These are phyloP conservation scores for Beauveria sp. DNA, from an alignment of 2,329 filamentous ascomycete species.

Conservation along the genomic window DNA sequence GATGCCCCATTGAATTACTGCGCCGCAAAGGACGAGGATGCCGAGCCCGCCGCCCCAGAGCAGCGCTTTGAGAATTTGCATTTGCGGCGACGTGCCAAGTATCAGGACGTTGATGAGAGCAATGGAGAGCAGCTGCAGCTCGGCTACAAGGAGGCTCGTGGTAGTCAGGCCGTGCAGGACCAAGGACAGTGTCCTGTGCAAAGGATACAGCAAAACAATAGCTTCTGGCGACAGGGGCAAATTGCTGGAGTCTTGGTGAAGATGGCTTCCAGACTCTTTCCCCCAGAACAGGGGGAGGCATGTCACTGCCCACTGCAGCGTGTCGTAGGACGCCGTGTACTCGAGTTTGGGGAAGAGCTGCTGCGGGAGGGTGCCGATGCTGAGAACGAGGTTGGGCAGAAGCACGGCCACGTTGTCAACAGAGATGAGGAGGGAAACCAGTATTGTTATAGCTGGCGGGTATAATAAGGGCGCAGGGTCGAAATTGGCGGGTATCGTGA, in stretches of 20 bases:
- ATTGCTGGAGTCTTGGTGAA: conserved; percentile 21
- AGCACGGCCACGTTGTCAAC: conserved; percentile 53
- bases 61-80: conserved; percentile 74
- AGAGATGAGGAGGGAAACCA: conserved; percentile 69
- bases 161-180: conserved; percentile 76
- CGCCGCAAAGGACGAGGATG: conserved; percentile 64
- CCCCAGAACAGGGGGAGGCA: conserved; percentile 53
- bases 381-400: conserved; percentile 74
- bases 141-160: conserved; percentile 78
- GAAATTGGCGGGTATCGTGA: conserved; percentile 64
- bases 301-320: conserved; percentile 72
- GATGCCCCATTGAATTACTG: conserved; percentile 76
- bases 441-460: conserved; percentile 65
- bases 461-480: conserved; percentile 90
- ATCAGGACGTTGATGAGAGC: conserved; percentile 75
- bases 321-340: conserved; percentile 49
- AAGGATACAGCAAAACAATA: conserved; percentile 64
- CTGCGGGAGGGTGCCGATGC: conserved; percentile 68
- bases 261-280: conserved; percentile 26
- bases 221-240: conserved; percentile 44
- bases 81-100: conserved; percentile 72
- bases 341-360: conserved; percentile 60
- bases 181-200: conserved; percentile 70
- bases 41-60: conserved; percentile 78
- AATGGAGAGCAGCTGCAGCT: conserved; percentile 79